phyloP scores from a whole-genome alignment of 495 filamentous ascomycete species.

The Astrocystis sublimbata region DNA sequence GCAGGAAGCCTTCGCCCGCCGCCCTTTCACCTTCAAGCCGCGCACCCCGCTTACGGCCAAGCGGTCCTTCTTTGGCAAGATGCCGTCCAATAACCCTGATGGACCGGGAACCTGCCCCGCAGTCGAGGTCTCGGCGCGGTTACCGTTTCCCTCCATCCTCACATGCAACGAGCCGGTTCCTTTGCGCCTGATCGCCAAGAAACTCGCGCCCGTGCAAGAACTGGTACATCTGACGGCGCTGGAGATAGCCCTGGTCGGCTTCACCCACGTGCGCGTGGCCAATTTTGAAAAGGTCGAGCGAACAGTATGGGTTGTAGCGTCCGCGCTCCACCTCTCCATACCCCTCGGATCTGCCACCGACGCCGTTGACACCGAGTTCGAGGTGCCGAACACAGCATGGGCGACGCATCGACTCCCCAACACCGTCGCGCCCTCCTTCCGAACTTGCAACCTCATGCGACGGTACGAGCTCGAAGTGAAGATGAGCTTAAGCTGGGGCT shows the following conservation, averaged over 20 bases:
- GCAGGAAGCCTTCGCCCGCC: conserved; percentile 80
- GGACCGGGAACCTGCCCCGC: conserved; percentile 33
- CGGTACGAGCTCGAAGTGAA: conserved; percentile 80
- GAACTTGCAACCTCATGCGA: conserved; percentile 83
- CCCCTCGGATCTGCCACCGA: conserved; percentile 60
- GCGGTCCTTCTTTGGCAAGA: conserved; percentile 53
- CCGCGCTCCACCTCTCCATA: conserved; percentile 63
- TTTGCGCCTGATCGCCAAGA: conserved; percentile 74
- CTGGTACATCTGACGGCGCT: conserved; percentile 73
- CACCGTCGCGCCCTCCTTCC: conserved; percentile 80
- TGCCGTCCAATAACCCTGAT: conserved; percentile 14
- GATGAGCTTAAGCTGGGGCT: conserved; percentile 66
- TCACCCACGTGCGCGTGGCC: conserved; percentile 75
- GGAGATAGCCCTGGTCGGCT: conserved; percentile 77
- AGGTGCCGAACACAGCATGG: conserved; percentile 71
- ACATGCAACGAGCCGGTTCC: conserved; percentile 87
- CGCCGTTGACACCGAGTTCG: conserved; percentile 62
- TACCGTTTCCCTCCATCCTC: conserved; percentile 85
- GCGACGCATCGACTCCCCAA: conserved; percentile 68
- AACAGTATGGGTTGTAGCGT: conserved; percentile 68
- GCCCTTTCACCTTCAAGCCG: conserved; percentile 71
- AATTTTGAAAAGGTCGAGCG: conserved; percentile 65
- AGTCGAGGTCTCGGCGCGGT: conserved; percentile 70
- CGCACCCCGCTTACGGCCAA: conserved; percentile 32
- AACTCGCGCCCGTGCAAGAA: conserved; percentile 56